phyloP scores from a whole-genome alignment of 257 asterid species.

The Cruciata laevipes region DNA sequence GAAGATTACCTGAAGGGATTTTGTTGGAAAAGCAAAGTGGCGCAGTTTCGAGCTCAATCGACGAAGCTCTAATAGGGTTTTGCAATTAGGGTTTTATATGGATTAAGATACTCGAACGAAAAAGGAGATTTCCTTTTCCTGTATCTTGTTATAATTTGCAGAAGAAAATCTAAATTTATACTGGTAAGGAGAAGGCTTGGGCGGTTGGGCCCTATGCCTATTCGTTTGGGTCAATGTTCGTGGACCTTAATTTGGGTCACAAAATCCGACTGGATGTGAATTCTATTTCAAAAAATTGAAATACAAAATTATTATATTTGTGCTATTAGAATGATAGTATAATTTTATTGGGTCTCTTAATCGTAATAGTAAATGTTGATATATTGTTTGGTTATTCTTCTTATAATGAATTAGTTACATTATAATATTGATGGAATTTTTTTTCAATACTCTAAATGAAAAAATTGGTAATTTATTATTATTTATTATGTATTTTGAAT shows the following conservation, averaged over 20 bases:
- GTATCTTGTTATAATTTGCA: neutral
- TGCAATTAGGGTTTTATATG: slow-evolving; percentile 10
- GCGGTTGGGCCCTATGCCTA: too few relatives aligned
- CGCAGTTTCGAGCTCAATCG: neutral
- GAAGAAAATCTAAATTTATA: neutral
- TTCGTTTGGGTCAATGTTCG: neutral
- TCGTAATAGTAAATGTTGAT: too few relatives aligned
- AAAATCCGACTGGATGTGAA: neutral
- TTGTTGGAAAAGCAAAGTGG: neutral
- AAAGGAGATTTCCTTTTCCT: neutral
- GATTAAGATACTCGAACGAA: neutral
- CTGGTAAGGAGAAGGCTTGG: neutral
- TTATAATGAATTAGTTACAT: too few relatives aligned
- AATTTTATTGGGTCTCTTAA: too few relatives aligned
- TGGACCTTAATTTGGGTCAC: neutral
- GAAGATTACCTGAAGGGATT: neutral
- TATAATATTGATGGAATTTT: too few relatives aligned
- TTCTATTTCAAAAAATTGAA: neutral
- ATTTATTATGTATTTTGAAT: too few relatives aligned
- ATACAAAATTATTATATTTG: too few relatives aligned
- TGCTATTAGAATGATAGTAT: too few relatives aligned
- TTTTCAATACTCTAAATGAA: too few relatives aligned
- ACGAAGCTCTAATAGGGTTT: neutral
- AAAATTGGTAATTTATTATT: too few relatives aligned
- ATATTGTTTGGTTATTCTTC: too few relatives aligned